Evolutionary conservation across 23 red algal species (phyloP).

Genomic region (Agarophyton chilense): DNA sequence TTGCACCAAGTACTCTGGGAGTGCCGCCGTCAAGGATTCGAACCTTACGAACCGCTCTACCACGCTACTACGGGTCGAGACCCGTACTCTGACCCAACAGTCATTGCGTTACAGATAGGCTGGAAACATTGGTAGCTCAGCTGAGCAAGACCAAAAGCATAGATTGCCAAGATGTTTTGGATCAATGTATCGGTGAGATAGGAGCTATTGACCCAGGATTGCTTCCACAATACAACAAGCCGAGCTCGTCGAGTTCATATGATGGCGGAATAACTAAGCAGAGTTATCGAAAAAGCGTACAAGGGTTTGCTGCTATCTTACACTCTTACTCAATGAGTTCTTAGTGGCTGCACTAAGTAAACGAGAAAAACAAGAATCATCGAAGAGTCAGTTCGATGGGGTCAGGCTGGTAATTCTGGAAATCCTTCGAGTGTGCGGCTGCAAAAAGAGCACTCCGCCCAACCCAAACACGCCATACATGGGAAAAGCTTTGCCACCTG

Average conservation of each 20-base stretch:
- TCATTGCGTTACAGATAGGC: too few species aligned
- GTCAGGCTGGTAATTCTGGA: conserved; percentile 93
- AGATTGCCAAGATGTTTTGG: conserved; percentile 51
- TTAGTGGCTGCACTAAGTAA: conserved; percentile 75
- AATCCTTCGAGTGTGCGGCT: conserved; percentile 76
- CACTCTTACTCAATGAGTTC: conserved; percentile 77
- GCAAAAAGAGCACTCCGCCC: conserved; percentile 47
- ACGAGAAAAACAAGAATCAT: conserved; percentile 39
- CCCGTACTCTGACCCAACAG: too few species aligned
- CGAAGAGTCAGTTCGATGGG: conserved; percentile 60
- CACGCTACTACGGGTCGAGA: too few species aligned
- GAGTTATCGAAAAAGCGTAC: conserved; percentile 12
- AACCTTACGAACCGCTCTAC: too few species aligned
- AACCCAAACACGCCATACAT: not conserved
- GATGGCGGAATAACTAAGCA: not conserved
- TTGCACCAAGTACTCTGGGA: too few species aligned
- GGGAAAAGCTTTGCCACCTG: not conserved
- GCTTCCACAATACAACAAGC: not conserved
- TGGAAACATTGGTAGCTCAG: conserved; percentile 28
- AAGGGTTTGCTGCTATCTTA: conserved; percentile 53
- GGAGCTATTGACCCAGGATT: conserved; percentile 82
- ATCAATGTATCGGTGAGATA: conserved; percentile 75
- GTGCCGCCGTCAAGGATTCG: too few species aligned
- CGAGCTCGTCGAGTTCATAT: not conserved
- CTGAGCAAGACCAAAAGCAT: conserved; percentile 48